Percentiles rank a stretch among this genome's conserved stretches.
phyloP scores from a whole-genome alignment of 2,329 filamentous ascomycete genomes.

The Xylariaceae sp. region DNA sequence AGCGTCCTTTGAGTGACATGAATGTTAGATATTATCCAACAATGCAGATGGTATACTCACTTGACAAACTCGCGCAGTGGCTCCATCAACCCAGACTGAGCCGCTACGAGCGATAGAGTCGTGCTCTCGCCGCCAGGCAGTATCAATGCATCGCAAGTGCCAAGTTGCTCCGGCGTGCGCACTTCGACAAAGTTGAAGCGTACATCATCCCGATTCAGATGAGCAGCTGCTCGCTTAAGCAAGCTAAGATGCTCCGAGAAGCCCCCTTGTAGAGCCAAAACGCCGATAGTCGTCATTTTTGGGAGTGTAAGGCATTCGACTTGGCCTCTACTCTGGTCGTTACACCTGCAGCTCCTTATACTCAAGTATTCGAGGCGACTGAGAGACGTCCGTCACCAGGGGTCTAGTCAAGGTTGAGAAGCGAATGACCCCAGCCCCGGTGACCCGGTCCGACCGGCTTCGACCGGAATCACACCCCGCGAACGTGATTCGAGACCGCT shows the following conservation, averaged over 20 bases:
- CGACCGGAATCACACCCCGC: too few relatives aligned
- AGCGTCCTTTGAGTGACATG: conserved; percentile 51
- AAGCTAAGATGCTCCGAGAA: conserved; percentile 85
- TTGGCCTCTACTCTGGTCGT: too few relatives aligned
- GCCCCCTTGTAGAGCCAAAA: conserved; percentile 82
- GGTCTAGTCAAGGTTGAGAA: too few relatives aligned
- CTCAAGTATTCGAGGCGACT: too few relatives aligned
- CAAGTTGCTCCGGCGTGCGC: conserved; percentile 69
- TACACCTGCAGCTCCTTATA: too few relatives aligned
- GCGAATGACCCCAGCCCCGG: too few relatives aligned
- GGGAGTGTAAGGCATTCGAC: too few relatives aligned
- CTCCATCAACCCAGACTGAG: conserved; percentile 75
- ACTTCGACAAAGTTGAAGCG: conserved; percentile 62
- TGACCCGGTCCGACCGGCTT: too few relatives aligned
- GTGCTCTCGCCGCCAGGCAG: conserved; percentile 95
- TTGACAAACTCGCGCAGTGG: conserved; percentile 89
- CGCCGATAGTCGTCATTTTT: conserved; percentile 51
- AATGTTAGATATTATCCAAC: neutral
- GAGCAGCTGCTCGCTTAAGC: conserved; percentile 64
- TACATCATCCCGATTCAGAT: conserved; percentile 34
- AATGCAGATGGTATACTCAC: conserved; percentile 44
- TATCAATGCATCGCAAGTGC: conserved; percentile 75
- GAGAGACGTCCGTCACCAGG: too few relatives aligned
- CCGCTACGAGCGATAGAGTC: conserved; percentile 84
- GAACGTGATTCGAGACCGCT: too few relatives aligned